phyloP scores from a whole-genome alignment of 2,329 filamentous ascomycete species.

The Grosmannia clavigera region DNA sequence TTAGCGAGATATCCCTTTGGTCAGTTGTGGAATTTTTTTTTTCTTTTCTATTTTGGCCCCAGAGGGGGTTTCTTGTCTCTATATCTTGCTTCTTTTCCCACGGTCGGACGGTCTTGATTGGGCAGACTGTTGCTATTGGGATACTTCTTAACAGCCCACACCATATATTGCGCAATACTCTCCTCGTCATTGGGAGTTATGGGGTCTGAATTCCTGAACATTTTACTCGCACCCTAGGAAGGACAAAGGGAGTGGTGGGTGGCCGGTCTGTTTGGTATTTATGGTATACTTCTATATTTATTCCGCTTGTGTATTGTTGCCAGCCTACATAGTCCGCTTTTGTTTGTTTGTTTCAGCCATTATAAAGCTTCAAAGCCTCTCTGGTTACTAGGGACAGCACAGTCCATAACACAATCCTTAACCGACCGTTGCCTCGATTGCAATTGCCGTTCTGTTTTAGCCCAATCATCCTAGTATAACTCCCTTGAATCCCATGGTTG shows the following conservation, averaged over 20 bases:
- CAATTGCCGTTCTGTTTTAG: no score
- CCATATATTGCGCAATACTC: neutral
- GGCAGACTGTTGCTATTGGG: neutral
- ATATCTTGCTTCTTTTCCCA: neutral
- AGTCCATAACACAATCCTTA: neutral
- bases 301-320: neutral
- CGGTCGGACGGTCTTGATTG: neutral
- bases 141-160: neutral
- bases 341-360: neutral
- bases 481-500: no score
- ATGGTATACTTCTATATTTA: neutral
- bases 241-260: neutral
- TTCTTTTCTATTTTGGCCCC: neutral
- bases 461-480: no score
- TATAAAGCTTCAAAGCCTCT: neutral
- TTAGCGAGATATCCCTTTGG: slow-evolving; percentile 6
- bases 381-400: neutral
- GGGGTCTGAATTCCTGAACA: neutral
- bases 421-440: neutral
- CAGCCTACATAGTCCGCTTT: neutral
- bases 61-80: neutral
- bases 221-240: neutral
- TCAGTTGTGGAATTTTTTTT: neutral
- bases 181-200: neutral
- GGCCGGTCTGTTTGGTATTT: neutral